Evolutionary conservation across 805 yeast species (phyloP).

Genomic region (Danielia reshetovae): DNA sequence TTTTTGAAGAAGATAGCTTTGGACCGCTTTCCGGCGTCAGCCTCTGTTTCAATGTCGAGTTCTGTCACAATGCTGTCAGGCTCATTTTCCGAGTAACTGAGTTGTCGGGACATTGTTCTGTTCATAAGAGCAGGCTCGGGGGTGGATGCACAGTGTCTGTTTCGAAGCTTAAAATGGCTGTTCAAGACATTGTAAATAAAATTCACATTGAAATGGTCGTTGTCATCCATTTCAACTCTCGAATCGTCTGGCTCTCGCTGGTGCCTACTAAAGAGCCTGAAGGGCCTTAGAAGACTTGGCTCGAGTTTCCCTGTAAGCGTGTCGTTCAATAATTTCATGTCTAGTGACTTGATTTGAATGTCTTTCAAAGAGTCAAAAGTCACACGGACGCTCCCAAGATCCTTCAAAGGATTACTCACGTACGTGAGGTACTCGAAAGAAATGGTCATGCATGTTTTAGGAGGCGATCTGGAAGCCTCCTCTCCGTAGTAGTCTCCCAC

Average conservation of each 20-base stretch:
- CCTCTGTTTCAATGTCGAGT: neutral
- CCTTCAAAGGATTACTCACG: conserved; percentile 30
- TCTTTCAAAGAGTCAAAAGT: conserved; percentile 26
- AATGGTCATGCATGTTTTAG: conserved; percentile 31
- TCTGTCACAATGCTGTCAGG: neutral
- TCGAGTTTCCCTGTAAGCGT: conserved; percentile 24
- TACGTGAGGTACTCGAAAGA: conserved; percentile 32
- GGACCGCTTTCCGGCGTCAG: conserved; percentile 4
- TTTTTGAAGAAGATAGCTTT: conserved; percentile 20
- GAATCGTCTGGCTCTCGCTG: conserved; percentile 14
- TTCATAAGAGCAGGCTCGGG: conserved; percentile 3
- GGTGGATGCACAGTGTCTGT: conserved; percentile 26
- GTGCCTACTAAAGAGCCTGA: conserved; percentile 23
- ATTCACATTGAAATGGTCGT: conserved; percentile 30
- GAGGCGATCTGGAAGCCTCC: neutral
- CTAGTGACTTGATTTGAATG: conserved; percentile 21
- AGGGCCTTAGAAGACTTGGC: conserved; percentile 16
- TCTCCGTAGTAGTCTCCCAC: neutral
- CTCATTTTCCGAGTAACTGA: neutral
- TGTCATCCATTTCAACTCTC: conserved; percentile 11
- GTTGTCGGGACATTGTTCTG: neutral
- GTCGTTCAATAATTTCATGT: conserved; percentile 22
- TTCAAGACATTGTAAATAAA: conserved; percentile 29
- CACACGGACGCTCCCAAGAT: conserved; percentile 19
- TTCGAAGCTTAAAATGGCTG: conserved; percentile 29